Percentiles rank a stretch among this genome's conserved stretches.
These are phyloP conservation scores for Pseudogymnoascus pannorum DNA, from an alignment of 2,329 filamentous ascomycete species.

Conservation along the genomic window DNA sequence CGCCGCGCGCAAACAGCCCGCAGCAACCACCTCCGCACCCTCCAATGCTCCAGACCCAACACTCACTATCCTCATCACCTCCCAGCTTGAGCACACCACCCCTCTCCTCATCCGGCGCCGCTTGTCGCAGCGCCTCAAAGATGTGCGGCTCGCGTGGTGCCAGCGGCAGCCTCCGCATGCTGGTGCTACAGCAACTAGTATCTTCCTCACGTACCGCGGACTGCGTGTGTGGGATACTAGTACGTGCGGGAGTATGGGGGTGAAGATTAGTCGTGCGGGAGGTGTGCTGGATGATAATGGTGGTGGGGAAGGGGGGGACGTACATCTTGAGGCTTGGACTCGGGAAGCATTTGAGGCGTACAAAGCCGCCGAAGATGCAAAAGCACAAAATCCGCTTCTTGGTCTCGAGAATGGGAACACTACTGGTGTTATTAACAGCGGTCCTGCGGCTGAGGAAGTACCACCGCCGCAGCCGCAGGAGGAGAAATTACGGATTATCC, in stretches of 20 bases:
- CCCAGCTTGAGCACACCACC: slow-evolving; percentile 53
- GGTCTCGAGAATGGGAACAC: background rate
- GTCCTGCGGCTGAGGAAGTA: slow-evolving; percentile 18
- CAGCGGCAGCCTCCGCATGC: slow-evolving; percentile 23
- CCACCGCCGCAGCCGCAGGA: slow-evolving; percentile 13
- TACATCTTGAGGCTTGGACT: slow-evolving; percentile 76
- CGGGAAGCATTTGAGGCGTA: slow-evolving; percentile 47
- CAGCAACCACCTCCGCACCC: background rate
- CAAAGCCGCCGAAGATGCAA: slow-evolving; percentile 11
- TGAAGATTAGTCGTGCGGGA: slow-evolving; percentile 40
- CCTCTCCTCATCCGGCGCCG: slow-evolving; percentile 58
- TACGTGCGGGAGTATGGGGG: slow-evolving; percentile 61
- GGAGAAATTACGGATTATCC: slow-evolving; percentile 41
- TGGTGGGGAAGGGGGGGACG: slow-evolving; percentile 43
- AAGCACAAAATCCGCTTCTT: background rate
- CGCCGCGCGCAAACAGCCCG: background rate
- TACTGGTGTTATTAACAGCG: background rate
- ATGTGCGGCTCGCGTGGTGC: slow-evolving; percentile 65
- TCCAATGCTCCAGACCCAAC: slow-evolving; percentile 34
- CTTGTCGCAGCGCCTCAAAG: slow-evolving; percentile 58
- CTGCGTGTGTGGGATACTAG: slow-evolving; percentile 68
- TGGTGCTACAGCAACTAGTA: slow-evolving; percentile 38
- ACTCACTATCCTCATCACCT: slow-evolving; percentile 61
- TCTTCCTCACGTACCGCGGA: slow-evolving; percentile 76
- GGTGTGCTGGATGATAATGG: slow-evolving; percentile 35